Percentiles rank a stretch among this genome's conserved stretches.
phyloP scores from a whole-genome alignment of 257 asterid genomes.

The Solanum ossicruentum region DNA sequence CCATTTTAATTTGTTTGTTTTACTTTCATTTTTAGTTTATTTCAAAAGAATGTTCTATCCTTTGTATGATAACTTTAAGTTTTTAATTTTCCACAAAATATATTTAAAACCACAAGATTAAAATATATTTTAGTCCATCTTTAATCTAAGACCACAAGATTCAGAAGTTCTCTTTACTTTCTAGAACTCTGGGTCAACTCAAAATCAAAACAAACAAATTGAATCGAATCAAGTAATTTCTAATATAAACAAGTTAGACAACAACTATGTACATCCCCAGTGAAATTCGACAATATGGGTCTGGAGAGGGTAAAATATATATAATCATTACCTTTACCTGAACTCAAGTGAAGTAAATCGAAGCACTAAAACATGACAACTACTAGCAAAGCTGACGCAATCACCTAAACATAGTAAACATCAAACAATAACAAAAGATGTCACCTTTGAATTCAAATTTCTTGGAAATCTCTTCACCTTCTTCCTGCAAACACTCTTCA shows the following conservation, averaged over 20 bases:
- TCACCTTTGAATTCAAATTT: neutral
- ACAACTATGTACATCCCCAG: neutral
- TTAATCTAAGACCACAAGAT: neutral
- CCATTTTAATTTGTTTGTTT: too few relatives aligned
- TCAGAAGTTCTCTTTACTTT: neutral
- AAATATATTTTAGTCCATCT: neutral
- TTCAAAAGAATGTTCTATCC: too few relatives aligned
- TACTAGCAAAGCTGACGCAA: neutral
- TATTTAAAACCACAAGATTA: neutral
- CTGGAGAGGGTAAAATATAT: neutral
- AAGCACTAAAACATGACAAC: neutral
- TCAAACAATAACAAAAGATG: neutral
- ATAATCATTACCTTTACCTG: too few relatives aligned
- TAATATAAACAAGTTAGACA: neutral
- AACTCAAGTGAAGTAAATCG: neutral
- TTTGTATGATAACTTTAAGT: neutral
- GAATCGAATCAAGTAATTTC: neutral
- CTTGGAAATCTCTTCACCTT: neutral
- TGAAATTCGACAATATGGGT: neutral
- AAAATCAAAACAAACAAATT: neutral
- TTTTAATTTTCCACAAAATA: neutral
- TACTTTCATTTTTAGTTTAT: too few relatives aligned
- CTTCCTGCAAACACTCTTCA: neutral
- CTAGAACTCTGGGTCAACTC: neutral
- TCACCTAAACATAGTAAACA: neutral